Evolutionary conservation across 257 asterid genomes (phyloP), one percentile per base, ranked within the genome.

Genomic region (Buddleja alternifolia): DNA sequence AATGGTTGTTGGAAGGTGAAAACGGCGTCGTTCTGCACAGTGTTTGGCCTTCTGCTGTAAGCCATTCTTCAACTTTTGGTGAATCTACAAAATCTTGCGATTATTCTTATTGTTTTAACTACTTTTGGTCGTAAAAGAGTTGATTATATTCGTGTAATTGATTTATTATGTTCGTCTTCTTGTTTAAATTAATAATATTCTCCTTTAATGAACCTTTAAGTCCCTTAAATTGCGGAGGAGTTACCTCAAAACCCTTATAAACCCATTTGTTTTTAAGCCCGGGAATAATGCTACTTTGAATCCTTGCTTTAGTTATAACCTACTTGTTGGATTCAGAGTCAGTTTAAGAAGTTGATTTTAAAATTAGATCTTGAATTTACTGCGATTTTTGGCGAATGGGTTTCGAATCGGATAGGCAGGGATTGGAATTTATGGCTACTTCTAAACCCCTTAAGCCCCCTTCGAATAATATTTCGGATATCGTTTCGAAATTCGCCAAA

Each of bases 371-470:
- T 70, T 71, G 74, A 74, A 54, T 34, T 79, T 23, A 19, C 50
- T 63, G 32, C 53, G 73, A n/a, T 23, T 55, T 73, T 71, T 14
- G 66, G 64, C 15, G 14, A 64, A 79, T 78, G 83, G 85, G 78
- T 16, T 60, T 85, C 64, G 85, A 75, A 41, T 73, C 81, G 37
- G 78, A 57, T 70, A 72, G 68, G 47, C 75, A 69, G 72, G 81
- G 77, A 16, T 74, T 80, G 77, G 88, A 83, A 74, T 76, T 71
- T 73, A 70, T 79, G 63, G 82, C 69, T 69, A 58, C 39, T 52
- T 61, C 75, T 63, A 86, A 84, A 81, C 81, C 88, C 78, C 75
- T 78, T 23, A 81, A 77, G 69, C 78, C 84, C 63, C 63, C 84
- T 66, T 69, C 84, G 8, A 85, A 84, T n/a, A n/a, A n/a, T 81